A percentile compares a stretch with the other conserved stretches of the same genome.
phyloP scores from a whole-genome alignment of 2,329 filamentous ascomycete genomes.

The Fusarium penzigii region DNA sequence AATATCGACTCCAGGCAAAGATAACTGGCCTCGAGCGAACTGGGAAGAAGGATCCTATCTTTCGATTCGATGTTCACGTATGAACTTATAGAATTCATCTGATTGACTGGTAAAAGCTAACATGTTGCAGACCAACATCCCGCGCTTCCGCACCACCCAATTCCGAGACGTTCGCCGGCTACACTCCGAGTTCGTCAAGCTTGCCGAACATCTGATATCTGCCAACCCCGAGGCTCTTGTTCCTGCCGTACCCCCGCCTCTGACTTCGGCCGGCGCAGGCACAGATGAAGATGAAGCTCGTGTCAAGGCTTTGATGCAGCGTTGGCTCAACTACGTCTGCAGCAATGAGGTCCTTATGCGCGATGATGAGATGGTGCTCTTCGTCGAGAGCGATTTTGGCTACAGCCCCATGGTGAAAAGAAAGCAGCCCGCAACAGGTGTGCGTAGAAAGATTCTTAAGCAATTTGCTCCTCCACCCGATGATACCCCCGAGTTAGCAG shows the following conservation, averaged over 20 bases:
- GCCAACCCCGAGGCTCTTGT: conserved; percentile 97
- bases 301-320: conserved; percentile 85
- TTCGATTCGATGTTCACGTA: conserved; percentile 97
- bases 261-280: conserved; percentile 90
- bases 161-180: conserved; percentile 96
- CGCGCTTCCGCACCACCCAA: conserved; percentile 94
- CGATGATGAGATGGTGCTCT: conserved; percentile 96
- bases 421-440: conserved; percentile 95
- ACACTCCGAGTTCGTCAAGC: conserved; percentile 93
- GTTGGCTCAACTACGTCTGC: conserved; percentile 94
- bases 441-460: conserved; percentile 93
- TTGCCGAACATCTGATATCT: conserved; percentile 94
- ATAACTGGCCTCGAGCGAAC: conserved; percentile 91
- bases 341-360: conserved; percentile 88
- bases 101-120: conserved; percentile 19
- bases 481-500: conserved; percentile 91
- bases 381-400: conserved; percentile 98
- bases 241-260: conserved; percentile 89
- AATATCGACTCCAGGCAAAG: conserved; percentile 89
- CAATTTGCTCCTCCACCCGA: conserved; percentile 97
- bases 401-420: conserved; percentile 94
- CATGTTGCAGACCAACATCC: conserved; percentile 82
- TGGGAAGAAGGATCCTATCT: conserved; percentile 91
- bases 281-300: conserved; percentile 93
- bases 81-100: conserved; percentile 7